Evolutionary conservation across 208 protist genomes (phyloP), one percentile per base, ranked within the genome.

Genomic region (Porcisia deanei): DNA sequence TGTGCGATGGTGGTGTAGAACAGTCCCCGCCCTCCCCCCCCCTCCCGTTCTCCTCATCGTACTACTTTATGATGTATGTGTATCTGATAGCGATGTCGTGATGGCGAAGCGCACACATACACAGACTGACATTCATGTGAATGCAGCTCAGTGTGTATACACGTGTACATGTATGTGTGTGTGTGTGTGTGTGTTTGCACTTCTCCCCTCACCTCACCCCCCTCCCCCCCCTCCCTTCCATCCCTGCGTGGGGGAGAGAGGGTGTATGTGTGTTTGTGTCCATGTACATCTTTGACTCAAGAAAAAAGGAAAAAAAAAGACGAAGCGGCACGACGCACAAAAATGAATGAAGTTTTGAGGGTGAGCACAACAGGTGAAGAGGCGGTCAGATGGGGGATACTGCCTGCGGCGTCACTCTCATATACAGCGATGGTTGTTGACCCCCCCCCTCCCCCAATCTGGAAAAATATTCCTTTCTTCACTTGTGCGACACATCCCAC

Each of bases 201-300:
- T 0, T 65, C 60, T 9, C 34, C 60, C 4, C 12, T 43, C 25
- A 39, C 34, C 18, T n/a, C 47, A 52, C 47, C 47, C 47, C 47
- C 47, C 47, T 49, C 10, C 47, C 10, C 1, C 47, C 47, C 47
- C 5, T 52, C 47, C 5, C 47, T 12, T 12, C 47, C 47, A 14
- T 12, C 47, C 47, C 47, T 0, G 1, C 47, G 47, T 52, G 47
- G 5, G 47, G 5, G 47, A 52, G 47, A 0, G 47, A 5, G 47
- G 57, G 57, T 34, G 57, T 61, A 61, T 52, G 0, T 52, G 47
- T 52, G 53, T 54, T 22, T 37, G n/a, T 57, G 43, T 22, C 18
- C n/a, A 71, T 71, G 66, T 71, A 71, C 66, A 71, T 71, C 66
- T 71, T 37, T 3, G 49, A 70, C 43, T 43, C 16, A 71, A 57